Base-by-base conservation (phyloP, 2,329 filamentous ascomycete species). In the Fusarium torulosum region DNA sequence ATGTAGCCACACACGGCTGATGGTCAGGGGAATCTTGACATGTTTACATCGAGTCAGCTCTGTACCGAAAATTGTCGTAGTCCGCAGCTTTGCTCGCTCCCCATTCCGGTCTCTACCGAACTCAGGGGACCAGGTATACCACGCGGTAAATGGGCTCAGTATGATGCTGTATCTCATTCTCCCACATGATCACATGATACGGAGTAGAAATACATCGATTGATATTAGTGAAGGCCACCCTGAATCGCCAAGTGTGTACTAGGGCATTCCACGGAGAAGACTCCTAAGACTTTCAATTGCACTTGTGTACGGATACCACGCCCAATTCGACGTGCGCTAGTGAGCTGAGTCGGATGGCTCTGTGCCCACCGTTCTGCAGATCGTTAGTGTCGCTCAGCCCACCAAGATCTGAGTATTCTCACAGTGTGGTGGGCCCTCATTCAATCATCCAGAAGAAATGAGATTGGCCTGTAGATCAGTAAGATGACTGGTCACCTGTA, bases 401-500 rank as follows among this genome's bases (percentile, higher is more conserved):
- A 74, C 72, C 64, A 66, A 72, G 70, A 73, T 74, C 70, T 72
- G 59, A 65, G 63, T 71, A 61, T 67, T 50, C 42, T 74, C 62
- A 47, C 63, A 40, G 47, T 58, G 53, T 58, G 46, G 72, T 74
- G 72, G 72, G 66, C 55, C 62, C 58, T 45, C 41, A 47, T 47
- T 44, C 44, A 51, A 66, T 61, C 64, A 67, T 61, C 31, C 58
- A 63, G 63, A 71, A 62, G 63, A 67, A 66, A 63, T 72, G 68
- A 74, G 66, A 74, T 73, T 73, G 70, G 70, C 41, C 66, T 53
- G 70, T 57, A 72, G 72, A 74, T 74, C 72, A 73, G 58, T 50
- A 43, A 69, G 62, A 60, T 73, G 71, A 73, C 70, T 63, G 53
- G 57, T 73, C 71, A 72, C 57, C 61, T 71, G 53, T 52, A 47